phyloP scores from a whole-genome alignment of 192 early-diverging fungal genomes.

The Cladochytrium replicatum region DNA sequence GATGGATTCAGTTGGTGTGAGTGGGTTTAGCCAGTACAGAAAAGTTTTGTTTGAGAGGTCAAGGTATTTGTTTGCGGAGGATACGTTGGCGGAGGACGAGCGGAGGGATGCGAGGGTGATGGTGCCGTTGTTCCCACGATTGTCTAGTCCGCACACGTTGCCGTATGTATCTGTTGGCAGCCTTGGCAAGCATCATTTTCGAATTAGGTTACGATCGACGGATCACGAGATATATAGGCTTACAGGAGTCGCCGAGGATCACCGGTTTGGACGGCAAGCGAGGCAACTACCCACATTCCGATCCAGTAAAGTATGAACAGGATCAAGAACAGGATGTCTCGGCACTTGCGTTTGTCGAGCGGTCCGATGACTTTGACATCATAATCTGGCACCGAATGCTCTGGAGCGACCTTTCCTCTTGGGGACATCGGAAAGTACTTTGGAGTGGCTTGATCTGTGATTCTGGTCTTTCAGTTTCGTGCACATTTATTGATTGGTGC shows the following conservation, averaged over 20 bases:
- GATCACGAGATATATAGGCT: neutral
- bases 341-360: constrained; percentile 10
- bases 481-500: no score
- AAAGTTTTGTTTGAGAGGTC: constrained; percentile 1
- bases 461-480: no score
- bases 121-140: neutral
- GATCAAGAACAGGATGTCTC: constrained; percentile 10
- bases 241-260: constrained; percentile 8
- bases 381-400: no score
- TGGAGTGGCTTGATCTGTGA: no score
- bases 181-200: no score
- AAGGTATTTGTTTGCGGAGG: no score
- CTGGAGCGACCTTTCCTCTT: no score
- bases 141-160: neutral
- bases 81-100: no score
- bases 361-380: no score
- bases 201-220: no score
- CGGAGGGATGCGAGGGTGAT: no score
- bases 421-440: no score
- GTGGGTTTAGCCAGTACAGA: constrained; percentile 3
- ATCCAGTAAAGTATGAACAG: constrained; percentile 12
- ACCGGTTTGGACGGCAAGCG: constrained; percentile 3
- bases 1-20: neutral
- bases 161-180: neutral
- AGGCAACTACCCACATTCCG: constrained; percentile 11